Percentiles rank a stretch among this genome's conserved stretches.
phyloP scores from a whole-genome alignment of 176 grass and related monocot genomes.

The Phoenix roebelenii region DNA sequence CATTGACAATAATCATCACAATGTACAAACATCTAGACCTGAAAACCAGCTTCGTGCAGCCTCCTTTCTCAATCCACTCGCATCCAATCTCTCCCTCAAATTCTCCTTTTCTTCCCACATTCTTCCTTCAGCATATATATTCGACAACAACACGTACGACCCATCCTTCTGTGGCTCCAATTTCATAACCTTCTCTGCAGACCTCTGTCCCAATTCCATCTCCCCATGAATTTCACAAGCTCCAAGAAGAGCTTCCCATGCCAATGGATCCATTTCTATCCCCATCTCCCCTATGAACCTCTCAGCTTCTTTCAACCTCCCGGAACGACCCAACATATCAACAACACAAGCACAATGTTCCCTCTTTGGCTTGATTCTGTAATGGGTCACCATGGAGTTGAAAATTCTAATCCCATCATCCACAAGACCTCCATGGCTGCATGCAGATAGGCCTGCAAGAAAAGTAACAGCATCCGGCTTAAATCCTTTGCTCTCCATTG shows the following conservation, averaged over 20 bases:
- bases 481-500: conserved; percentile 13
- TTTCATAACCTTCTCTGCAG: conserved; percentile 35
- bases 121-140: conserved; percentile 17
- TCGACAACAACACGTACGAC: conserved; percentile 18
- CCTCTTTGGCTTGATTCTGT: conserved; percentile 21
- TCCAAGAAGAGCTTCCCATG: conserved; percentile 40
- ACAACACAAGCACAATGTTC: conserved; percentile 45
- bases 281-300: conserved; percentile 16
- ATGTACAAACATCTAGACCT: conserved; percentile 1
- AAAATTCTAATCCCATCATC: conserved; percentile 32
- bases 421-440: conserved; percentile 29
- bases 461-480: conserved; percentile 15
- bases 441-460: conserved; percentile 27
- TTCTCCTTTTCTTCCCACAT: conserved; percentile 21
- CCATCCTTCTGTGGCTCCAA: conserved; percentile 34
- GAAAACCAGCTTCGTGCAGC: conserved; percentile 30
- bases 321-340: conserved; percentile 26
- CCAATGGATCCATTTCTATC: conserved; percentile 31
- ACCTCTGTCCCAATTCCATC: conserved; percentile 22
- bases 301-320: conserved; percentile 34
- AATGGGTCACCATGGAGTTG: conserved; percentile 24
- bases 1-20: too few relatives aligned
- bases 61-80: conserved; percentile 24
- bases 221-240: conserved; percentile 16
- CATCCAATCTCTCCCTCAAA: conserved; percentile 23